A percentile compares a stretch with the other conserved stretches of the same genome.
Conservation (phyloP, 2,329 filamentous ascomycete genomes). For the Fusarium tanahbumbuense region DNA sequence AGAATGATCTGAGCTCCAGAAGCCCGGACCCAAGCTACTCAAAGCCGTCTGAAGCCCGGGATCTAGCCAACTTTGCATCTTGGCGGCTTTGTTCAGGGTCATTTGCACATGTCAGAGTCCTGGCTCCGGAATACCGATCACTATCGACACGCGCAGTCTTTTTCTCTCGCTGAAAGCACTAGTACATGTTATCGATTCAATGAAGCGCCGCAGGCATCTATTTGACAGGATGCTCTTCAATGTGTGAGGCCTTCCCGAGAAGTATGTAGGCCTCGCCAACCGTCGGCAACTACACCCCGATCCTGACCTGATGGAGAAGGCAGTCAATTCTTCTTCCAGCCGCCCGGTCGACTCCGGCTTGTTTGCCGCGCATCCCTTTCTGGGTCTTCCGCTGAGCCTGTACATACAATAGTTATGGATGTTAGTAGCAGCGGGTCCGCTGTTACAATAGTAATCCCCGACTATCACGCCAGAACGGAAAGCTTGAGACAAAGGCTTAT, state of each 20-base stretch:
- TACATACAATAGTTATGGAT: not conserved
- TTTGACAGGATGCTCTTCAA: not conserved
- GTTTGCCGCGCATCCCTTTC: constrained; percentile 32
- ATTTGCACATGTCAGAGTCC: constrained; percentile 11
- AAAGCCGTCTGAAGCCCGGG: constrained; percentile 5
- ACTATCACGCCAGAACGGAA: not conserved
- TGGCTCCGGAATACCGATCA: not conserved
- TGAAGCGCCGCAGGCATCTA: not conserved
- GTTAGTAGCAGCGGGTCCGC: constrained; percentile 31
- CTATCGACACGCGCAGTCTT: not conserved
- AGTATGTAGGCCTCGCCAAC: constrained; percentile 11
- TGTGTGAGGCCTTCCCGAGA: constrained; percentile 2
- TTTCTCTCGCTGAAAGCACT: not conserved
- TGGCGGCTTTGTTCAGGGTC: not conserved
- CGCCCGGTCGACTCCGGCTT: constrained; percentile 42
- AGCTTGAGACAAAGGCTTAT: not conserved
- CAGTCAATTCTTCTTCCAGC: constrained; percentile 20
- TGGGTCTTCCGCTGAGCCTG: constrained; percentile 38
- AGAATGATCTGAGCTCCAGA: constrained; percentile 26
- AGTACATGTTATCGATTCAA: not conserved
- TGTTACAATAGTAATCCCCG: constrained; percentile 14
- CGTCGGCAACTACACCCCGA: constrained; percentile 20
- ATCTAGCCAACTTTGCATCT: constrained; percentile 7
- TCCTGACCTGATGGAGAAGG: constrained; percentile 8
- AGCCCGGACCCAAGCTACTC: constrained; percentile 15